Evolutionary conservation across 2,329 filamentous ascomycete species (phyloP).

Genomic region (Pseudodiploospora longispora): DNA sequence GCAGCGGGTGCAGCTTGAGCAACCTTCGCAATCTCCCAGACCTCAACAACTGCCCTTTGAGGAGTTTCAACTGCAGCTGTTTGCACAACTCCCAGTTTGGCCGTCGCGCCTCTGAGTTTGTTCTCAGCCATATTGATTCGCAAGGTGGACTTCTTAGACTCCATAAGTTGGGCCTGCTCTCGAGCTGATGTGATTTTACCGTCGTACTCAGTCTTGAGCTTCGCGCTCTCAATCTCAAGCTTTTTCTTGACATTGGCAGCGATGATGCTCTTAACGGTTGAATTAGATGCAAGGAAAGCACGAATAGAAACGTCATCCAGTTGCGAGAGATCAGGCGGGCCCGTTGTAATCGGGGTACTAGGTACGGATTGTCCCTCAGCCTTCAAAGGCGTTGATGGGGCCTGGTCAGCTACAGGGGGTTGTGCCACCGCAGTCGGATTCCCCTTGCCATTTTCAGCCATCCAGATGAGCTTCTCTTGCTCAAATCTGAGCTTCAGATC

Average conservation of each 20-base stretch:
- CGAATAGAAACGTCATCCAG: slow-evolving; percentile 49
- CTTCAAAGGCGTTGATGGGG: slow-evolving; percentile 33
- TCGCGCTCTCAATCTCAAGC: slow-evolving; percentile 56
- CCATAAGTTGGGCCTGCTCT: slow-evolving; percentile 61
- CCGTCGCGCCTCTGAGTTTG: slow-evolving; percentile 52
- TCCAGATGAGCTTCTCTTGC: slow-evolving; percentile 56
- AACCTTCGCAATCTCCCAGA: slow-evolving; percentile 72
- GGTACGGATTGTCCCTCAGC: slow-evolving; percentile 22
- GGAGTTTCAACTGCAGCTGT: slow-evolving; percentile 81
- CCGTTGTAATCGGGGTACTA: slow-evolving; percentile 28
- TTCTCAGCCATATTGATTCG: slow-evolving; percentile 76
- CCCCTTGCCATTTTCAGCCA: slow-evolving; percentile 39
- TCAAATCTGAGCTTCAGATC: slow-evolving; percentile 49
- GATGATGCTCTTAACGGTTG: slow-evolving; percentile 50
- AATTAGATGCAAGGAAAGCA: slow-evolving; percentile 47
- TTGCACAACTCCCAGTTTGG: slow-evolving; percentile 71
- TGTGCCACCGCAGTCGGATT: slow-evolving; percentile 15
- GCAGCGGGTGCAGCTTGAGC: slow-evolving; percentile 22
- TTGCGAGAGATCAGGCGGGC: slow-evolving; percentile 35
- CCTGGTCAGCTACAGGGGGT: slow-evolving; percentile 12
- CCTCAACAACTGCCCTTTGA: slow-evolving; percentile 72
- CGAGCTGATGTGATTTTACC: slow-evolving; percentile 45
- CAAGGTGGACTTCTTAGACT: slow-evolving; percentile 64
- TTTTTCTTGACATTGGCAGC: slow-evolving; percentile 60
- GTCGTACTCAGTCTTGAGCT: slow-evolving; percentile 48